Percentiles rank a stretch among this genome's conserved stretches.
Conservation (phyloP, 1,284 basidiomycete species). For the Apiotrichum sp. region DNA sequence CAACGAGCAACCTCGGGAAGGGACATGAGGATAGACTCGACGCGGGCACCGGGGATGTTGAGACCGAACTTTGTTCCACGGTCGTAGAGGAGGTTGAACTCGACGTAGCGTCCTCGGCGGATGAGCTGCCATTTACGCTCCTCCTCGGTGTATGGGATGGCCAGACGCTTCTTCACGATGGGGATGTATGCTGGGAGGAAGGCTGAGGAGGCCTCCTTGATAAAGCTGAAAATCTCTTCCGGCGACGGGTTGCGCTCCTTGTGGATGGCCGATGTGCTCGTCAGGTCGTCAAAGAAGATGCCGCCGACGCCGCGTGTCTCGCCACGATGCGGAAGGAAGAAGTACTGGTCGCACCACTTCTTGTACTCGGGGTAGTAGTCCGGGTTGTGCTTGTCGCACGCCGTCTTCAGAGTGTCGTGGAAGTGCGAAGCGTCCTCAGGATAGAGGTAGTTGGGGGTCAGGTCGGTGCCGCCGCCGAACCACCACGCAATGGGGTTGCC, state of each 20-base stretch:
- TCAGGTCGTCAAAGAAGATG: slow-evolving; percentile 91
- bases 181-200: slow-evolving; percentile 88
- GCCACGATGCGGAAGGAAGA: slow-evolving; percentile 84
- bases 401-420: slow-evolving; percentile 69
- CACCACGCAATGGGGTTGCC: slow-evolving; percentile 78
- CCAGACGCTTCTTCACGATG: slow-evolving; percentile 59
- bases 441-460: slow-evolving; percentile 91
- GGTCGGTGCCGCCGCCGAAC: slow-evolving; percentile 96
- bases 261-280: slow-evolving; percentile 37
- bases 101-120: slow-evolving; percentile 81
- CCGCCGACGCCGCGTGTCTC: slow-evolving; percentile 90
- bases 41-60: slow-evolving; percentile 79
- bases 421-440: slow-evolving; percentile 83
- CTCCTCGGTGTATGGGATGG: slow-evolving; percentile 57
- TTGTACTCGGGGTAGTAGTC: slow-evolving; percentile 78
- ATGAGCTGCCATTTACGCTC: slow-evolving; percentile 82
- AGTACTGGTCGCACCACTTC: slow-evolving; percentile 97
- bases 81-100: slow-evolving; percentile 90
- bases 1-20: slow-evolving; percentile 83
- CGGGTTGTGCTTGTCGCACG: slow-evolving; percentile 67
- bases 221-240: slow-evolving; percentile 68
- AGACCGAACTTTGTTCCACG: slow-evolving; percentile 66
- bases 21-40: slow-evolving; percentile 88
- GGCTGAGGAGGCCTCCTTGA: slow-evolving; percentile 63
- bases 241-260: slow-evolving; percentile 41